A percentile compares a stretch with the other conserved stretches of the same genome.
Evolutionary conservation across 108 stramenopile genomes (phyloP).

Genomic region (Fragilariopsis cylindrus): DNA sequence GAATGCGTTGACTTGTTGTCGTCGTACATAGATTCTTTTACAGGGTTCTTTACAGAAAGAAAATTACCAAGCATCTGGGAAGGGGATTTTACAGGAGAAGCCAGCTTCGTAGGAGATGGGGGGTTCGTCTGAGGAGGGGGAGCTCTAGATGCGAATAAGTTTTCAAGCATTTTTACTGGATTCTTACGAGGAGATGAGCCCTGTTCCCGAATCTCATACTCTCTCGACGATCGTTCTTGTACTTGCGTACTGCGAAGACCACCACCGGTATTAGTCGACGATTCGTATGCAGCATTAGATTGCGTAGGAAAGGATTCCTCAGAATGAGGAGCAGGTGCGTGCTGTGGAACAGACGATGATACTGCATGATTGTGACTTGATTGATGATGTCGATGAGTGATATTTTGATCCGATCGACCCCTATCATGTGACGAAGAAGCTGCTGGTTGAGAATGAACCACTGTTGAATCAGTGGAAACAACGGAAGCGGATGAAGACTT

Average conservation of each 20-base stretch:
- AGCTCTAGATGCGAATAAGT: conserved; percentile 14
- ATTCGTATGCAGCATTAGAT: background rate
- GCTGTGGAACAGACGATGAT: too few species aligned
- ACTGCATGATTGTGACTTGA: too few species aligned
- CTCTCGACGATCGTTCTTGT: background rate
- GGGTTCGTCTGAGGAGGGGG: background rate
- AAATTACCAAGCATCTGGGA: background rate
- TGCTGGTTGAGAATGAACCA: background rate
- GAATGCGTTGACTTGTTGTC: background rate
- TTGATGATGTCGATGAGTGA: too few species aligned
- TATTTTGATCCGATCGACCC: too few species aligned
- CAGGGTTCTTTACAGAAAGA: background rate
- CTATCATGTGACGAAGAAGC: background rate
- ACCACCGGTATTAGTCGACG: background rate
- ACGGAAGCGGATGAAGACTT: too few species aligned
- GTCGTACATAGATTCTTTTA: background rate
- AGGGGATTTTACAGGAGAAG: background rate
- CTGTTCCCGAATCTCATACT: too few species aligned
- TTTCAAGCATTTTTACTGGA: conserved; percentile 15
- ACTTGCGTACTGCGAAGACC: background rate
- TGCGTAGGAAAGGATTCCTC: background rate
- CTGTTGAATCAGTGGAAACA: background rate
- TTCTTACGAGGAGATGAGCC: background rate
- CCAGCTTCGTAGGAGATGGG: background rate
- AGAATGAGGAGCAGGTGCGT: background rate